Percentiles rank a stretch among this genome's conserved stretches.
Conservation (phyloP, 179 eudicot genomes). For the Pouteria campechiana region DNA sequence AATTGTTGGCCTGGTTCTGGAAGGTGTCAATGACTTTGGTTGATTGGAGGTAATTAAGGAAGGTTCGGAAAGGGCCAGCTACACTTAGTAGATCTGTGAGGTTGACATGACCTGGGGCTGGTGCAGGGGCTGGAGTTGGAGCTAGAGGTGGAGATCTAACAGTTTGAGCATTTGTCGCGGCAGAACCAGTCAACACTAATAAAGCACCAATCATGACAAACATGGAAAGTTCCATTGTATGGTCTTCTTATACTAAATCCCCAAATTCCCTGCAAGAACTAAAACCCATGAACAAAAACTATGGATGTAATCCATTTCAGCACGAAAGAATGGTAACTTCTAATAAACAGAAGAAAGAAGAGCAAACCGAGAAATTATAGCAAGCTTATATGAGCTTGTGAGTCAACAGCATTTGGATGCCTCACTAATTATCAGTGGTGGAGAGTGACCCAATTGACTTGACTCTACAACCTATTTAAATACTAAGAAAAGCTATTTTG, state of each 20-base stretch:
- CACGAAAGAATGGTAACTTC: no score
- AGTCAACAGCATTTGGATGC: no score
- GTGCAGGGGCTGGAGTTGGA: conserved; percentile 66
- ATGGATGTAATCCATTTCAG: no score
- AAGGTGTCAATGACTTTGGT: conserved; percentile 69
- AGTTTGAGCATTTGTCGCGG: conserved; percentile 26
- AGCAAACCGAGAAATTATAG: no score
- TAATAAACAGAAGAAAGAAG: no score
- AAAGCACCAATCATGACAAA: conserved; percentile 15
- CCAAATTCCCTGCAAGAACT: conserved; percentile 10
- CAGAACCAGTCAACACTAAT: conserved; percentile 23
- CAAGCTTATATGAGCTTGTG: no score
- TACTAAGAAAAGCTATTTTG: no score
- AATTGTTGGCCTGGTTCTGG: conserved; percentile 81
- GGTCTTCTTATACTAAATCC: not conserved
- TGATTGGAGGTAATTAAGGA: conserved; percentile 51
- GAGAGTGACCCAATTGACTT: no score
- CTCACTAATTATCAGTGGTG: no score
- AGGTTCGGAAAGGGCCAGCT: conserved; percentile 81
- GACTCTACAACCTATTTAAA: no score
- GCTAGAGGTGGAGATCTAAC: conserved; percentile 21
- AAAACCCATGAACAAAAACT: no score
- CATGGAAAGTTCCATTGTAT: conserved; percentile 24
- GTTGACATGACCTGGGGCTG: conserved; percentile 56
- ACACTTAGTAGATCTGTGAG: conserved; percentile 61